Evolutionary conservation across 129 eudicot species (phyloP).

Genomic region (Calendula officinalis): DNA sequence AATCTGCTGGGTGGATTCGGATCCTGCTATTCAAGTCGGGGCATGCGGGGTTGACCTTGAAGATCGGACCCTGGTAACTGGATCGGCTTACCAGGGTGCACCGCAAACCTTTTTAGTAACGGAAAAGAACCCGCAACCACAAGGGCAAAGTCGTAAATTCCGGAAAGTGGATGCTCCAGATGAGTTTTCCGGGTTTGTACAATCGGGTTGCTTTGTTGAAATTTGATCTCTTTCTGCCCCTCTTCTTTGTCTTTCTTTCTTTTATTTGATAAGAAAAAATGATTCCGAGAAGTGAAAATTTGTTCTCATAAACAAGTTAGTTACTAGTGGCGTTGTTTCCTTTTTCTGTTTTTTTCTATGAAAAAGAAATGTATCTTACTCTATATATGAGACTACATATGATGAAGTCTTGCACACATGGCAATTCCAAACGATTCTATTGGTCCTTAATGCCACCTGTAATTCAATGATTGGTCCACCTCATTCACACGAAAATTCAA

Average conservation of each 20-base stretch:
- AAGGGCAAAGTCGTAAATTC: slow-evolving; percentile 58
- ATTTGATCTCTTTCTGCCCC: slow-evolving; percentile 20
- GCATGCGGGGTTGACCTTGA: slow-evolving; percentile 67
- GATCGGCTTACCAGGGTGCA: slow-evolving; percentile 65
- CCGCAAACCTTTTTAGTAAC: slow-evolving; percentile 44
- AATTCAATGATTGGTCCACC: too few species aligned
- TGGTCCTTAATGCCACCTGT: too few species aligned
- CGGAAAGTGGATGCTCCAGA: slow-evolving; percentile 44
- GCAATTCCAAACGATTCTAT: too few species aligned
- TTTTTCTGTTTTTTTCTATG: too few species aligned
- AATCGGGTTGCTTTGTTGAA: slow-evolving; percentile 72
- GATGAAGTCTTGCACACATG: too few species aligned
- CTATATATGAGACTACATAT: too few species aligned
- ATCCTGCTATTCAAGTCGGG: slow-evolving; percentile 50
- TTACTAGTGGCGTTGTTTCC: too few species aligned
- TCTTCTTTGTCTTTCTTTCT: not conserved
- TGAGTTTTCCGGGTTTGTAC: slow-evolving; percentile 64
- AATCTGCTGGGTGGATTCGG: slow-evolving; percentile 43
- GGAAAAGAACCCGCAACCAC: slow-evolving; percentile 22
- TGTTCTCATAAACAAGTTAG: too few species aligned
- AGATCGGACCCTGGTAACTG: slow-evolving; percentile 46
- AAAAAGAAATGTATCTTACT: too few species aligned
- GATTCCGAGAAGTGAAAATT: too few species aligned
- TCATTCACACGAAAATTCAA: too few species aligned
- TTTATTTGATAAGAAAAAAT: not conserved